Evolutionary conservation across 2,329 filamentous ascomycete genomes (phyloP).

Genomic region (Penicillium palitans): DNA sequence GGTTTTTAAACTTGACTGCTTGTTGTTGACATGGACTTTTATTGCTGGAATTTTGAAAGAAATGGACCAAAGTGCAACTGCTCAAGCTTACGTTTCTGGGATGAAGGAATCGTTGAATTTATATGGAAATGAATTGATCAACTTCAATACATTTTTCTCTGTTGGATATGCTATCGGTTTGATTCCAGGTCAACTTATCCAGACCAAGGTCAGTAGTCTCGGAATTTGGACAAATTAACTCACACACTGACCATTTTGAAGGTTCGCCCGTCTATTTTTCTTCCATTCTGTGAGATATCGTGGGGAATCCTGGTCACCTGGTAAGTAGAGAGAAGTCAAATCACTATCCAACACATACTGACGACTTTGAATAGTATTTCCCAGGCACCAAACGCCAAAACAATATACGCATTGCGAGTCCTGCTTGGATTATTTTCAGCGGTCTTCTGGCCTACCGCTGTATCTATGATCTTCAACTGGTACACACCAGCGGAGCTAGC

Average conservation of each 20-base stretch:
- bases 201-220: constrained; percentile 4
- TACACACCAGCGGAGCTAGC: constrained; percentile 19
- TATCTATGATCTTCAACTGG: constrained; percentile 22
- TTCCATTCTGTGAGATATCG: constrained; percentile 11
- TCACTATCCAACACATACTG: not conserved
- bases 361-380: not conserved
- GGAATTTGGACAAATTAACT: not conserved
- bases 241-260: not conserved
- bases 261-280: constrained; percentile 7
- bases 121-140: constrained; percentile 11
- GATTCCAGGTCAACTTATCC: constrained; percentile 11
- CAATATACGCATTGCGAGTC: constrained; percentile 5
- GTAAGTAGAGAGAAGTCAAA: not conserved
- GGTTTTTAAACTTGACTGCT: constrained; percentile 7
- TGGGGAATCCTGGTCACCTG: constrained; percentile 12
- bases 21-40: constrained; percentile 9
- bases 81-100: constrained; percentile 11
- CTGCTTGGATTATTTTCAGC: constrained; percentile 9
- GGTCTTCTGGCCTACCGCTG: constrained; percentile 11
- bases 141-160: constrained; percentile 10
- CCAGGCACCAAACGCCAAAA: constrained; percentile 9
- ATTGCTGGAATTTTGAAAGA: constrained; percentile 12
- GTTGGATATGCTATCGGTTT: constrained; percentile 10
- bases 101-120: constrained; percentile 10
- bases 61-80: constrained; percentile 8